Evolutionary conservation across 225 moss, liverwort and hornwort species (phyloP).

Genomic region (Climacium dendroides): DNA sequence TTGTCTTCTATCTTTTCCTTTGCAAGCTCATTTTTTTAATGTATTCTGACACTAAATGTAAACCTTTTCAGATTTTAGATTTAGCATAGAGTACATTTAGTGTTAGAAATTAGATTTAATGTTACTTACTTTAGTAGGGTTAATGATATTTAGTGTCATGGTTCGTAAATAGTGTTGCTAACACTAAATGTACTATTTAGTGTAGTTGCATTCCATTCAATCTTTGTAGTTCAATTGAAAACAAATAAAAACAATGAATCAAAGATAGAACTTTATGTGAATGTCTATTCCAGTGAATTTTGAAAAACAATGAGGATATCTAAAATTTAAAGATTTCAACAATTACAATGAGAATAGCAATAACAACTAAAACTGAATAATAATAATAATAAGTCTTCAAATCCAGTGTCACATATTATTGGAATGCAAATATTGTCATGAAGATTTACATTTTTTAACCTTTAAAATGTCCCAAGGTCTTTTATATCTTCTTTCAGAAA

Average conservation of each 20-base stretch:
- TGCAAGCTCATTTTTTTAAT: too few relatives aligned
- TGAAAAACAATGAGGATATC: neutral
- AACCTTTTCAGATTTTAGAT: too few relatives aligned
- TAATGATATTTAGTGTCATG: too few relatives aligned
- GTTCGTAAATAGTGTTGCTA: too few relatives aligned
- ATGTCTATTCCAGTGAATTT: neutral
- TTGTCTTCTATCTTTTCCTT: too few relatives aligned
- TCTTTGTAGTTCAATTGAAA: neutral
- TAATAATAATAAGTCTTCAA: neutral
- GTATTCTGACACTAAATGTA: too few relatives aligned
- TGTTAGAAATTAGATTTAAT: too few relatives aligned
- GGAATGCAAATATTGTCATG: neutral
- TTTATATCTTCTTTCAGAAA: neutral
- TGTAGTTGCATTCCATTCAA: neutral
- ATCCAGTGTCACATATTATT: neutral
- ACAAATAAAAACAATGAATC: neutral
- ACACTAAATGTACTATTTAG: too few relatives aligned
- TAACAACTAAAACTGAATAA: neutral
- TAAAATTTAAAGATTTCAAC: neutral
- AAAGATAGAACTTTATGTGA: neutral
- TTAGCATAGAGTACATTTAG: too few relatives aligned
- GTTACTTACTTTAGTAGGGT: too few relatives aligned
- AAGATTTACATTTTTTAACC: neutral
- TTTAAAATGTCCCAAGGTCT: neutral
- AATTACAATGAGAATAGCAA: neutral